Percentiles rank a stretch among this genome's conserved stretches.
These are phyloP conservation scores for Linum usitatissimum DNA, from an alignment of 345 rosid genomes.

Conservation along the genomic window DNA sequence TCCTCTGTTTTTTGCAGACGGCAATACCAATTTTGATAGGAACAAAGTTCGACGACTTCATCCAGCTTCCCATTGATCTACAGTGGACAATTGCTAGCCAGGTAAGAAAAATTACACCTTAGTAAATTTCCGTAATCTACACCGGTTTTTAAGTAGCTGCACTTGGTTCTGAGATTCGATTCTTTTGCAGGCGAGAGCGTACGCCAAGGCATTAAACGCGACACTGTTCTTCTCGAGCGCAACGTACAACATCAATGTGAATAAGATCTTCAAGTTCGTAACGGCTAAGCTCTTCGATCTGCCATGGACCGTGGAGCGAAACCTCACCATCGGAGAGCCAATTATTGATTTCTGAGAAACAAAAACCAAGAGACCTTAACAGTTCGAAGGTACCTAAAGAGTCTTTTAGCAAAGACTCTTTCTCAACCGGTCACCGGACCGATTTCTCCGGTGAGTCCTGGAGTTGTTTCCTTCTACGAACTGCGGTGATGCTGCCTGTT, in stretches of 20 bases:
- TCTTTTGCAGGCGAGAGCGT: conserved; percentile 60
- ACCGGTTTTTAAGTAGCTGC: background rate
- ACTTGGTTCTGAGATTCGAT: background rate
- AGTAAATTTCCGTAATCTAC: background rate
- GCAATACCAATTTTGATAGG: conserved; percentile 84
- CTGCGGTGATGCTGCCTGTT: background rate
- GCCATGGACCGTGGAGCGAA: conserved; percentile 79
- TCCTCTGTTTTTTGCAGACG: conserved; percentile 30
- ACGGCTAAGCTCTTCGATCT: conserved; percentile 85
- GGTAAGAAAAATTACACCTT: conserved; percentile 23
- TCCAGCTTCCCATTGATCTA: conserved; percentile 76
- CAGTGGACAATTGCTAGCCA: conserved; percentile 90
- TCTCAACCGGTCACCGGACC: conserved; percentile 11
- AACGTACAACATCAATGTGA: conserved; percentile 82
- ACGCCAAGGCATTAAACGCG: conserved; percentile 74
- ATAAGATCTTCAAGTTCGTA: conserved; percentile 88
- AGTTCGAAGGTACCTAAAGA: conserved; percentile 14
- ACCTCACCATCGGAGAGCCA: conserved; percentile 81
- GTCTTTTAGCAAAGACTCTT: conserved; percentile 1
- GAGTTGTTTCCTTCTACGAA: conserved; percentile 6
- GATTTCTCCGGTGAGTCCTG: background rate
- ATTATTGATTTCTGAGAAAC: conserved; percentile 58
- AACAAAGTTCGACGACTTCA: conserved; percentile 89
- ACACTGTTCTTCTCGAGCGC: conserved; percentile 91
- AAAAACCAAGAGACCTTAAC: too few relatives aligned